A percentile compares a stretch with the other conserved stretches of the same genome.
Conservation (phyloP, 306 rosid species). For the Biancaea sappan region DNA sequence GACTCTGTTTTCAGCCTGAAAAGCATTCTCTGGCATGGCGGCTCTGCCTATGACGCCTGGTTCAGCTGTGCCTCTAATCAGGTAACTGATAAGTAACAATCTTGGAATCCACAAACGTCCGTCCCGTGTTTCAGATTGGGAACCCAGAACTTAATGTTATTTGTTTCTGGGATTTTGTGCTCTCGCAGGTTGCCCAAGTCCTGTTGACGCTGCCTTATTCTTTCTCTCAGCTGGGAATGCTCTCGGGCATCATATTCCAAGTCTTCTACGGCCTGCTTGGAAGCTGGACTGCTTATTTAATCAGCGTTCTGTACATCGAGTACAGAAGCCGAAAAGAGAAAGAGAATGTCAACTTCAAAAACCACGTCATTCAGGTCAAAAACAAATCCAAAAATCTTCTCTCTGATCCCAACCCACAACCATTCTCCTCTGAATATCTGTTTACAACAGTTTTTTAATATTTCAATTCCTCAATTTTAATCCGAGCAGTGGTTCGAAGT, state of each 20-base stretch:
- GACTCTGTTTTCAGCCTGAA: slow-evolving; percentile 47
- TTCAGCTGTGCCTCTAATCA: slow-evolving; percentile 97
- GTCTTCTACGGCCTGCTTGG: slow-evolving; percentile 87
- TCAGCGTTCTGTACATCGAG: slow-evolving; percentile 87
- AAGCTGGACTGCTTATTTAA: slow-evolving; percentile 96
- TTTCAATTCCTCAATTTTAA: neutral
- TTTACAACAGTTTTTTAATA: neutral
- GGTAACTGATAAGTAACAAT: too few relatives aligned
- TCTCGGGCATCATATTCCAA: slow-evolving; percentile 81
- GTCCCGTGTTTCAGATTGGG: neutral
- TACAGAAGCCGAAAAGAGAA: slow-evolving; percentile 83
- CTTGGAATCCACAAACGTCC: neutral
- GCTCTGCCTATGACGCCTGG: slow-evolving; percentile 97
- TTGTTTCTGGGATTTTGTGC: neutral
- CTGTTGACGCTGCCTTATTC: slow-evolving; percentile 87
- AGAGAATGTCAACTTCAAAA: slow-evolving; percentile 90
- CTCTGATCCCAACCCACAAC: neutral
- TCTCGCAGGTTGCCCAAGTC: slow-evolving; percentile 89
- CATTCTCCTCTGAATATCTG: neutral
- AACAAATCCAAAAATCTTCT: neutral
- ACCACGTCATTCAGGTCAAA: slow-evolving; percentile 94
- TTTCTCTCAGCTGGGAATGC: slow-evolving; percentile 85
- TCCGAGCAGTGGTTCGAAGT: slow-evolving; percentile 88
- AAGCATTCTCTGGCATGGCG: slow-evolving; percentile 88
- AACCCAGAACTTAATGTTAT: neutral